Conservation (phyloP, 305 asterid genomes). For the Rubia tinctorum region DNA sequence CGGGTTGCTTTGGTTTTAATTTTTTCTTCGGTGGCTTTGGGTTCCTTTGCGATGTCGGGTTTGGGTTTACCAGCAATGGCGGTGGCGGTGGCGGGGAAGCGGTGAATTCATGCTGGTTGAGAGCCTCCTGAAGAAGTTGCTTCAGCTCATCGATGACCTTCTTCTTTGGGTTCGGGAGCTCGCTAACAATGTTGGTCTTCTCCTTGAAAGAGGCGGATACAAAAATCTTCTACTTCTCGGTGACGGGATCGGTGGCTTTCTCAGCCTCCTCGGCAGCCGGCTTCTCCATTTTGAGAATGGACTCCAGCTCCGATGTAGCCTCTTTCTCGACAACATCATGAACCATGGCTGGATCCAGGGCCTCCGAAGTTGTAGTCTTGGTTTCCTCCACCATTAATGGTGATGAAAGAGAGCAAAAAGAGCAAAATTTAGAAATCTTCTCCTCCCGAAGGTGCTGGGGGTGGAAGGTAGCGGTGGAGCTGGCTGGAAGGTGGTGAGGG, state of each 20-base stretch:
- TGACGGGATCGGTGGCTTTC: too few relatives aligned
- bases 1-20: conserved; percentile 11
- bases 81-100: conserved; percentile 43
- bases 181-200: conserved; percentile 77
- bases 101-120: conserved; percentile 68
- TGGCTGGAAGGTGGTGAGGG: too few relatives aligned
- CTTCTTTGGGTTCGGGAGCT: conserved; percentile 69
- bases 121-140: conserved; percentile 61
- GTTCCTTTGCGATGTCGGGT: too few relatives aligned
- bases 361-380: conserved; percentile 39
- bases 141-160: conserved; percentile 81
- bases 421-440: background rate
- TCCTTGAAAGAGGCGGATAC: conserved; percentile 71
- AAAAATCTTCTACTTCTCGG: conserved; percentile 34
- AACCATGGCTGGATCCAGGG: conserved; percentile 27
- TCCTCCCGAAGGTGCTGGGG: too few relatives aligned
- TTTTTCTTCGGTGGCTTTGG: conserved; percentile 13
- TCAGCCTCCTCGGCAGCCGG: conserved; percentile 32
- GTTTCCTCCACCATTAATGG: conserved; percentile 70
- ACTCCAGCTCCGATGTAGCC: conserved; percentile 37
- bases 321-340: conserved; percentile 49
- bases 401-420: too few relatives aligned
- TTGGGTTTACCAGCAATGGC: too few relatives aligned
- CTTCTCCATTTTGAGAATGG: conserved; percentile 38
- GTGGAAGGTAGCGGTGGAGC: too few relatives aligned